Percentiles rank a stretch among this genome's conserved stretches.
phyloP scores from a whole-genome alignment of 176 grass and related monocot species.

The maize (Zea mays) region DNA sequence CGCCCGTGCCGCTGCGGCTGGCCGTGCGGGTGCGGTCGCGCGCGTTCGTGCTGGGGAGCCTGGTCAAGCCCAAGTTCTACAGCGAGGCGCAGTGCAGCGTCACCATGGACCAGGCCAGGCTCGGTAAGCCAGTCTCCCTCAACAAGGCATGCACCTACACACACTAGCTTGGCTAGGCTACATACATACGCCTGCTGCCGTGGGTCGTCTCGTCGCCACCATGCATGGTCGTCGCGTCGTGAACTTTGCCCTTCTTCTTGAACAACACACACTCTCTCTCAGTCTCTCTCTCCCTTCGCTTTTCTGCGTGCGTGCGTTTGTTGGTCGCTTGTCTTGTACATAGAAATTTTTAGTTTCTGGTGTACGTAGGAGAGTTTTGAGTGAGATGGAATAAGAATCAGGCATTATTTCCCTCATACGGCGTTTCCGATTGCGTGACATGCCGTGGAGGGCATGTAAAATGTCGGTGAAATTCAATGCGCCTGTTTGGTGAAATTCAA shows the following conservation, averaged over 20 bases:
- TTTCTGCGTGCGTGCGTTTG: not conserved
- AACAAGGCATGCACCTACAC: constrained; percentile 54
- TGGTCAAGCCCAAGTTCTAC: constrained; percentile 89
- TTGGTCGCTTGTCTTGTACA: constrained; percentile 21
- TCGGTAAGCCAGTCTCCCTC: constrained; percentile 59
- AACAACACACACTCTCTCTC: no score
- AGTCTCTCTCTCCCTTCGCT: no score
- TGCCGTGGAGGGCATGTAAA: not conserved
- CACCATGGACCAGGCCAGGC: constrained; percentile 55
- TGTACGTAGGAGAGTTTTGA: constrained; percentile 16
- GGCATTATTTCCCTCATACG: not conserved
- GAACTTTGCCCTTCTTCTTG: not conserved
- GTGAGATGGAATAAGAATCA: constrained; percentile 38
- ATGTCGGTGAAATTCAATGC: not conserved
- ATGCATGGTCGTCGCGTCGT: not conserved
- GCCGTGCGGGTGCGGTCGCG: constrained; percentile 61
- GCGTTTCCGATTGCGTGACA: not conserved
- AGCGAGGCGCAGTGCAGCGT: constrained; percentile 56
- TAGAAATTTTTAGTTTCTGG: constrained; percentile 10
- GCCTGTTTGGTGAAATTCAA: no score
- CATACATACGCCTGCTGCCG: not conserved
- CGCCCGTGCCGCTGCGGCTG: constrained; percentile 57
- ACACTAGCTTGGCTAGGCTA: not conserved
- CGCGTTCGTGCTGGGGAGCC: constrained; percentile 76
- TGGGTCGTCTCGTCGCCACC: not conserved